Evolutionary conservation across 2,329 filamentous ascomycete species (phyloP), one percentile per base, ranked within the genome.

Genomic region (Hymenoscyphus scutula): DNA sequence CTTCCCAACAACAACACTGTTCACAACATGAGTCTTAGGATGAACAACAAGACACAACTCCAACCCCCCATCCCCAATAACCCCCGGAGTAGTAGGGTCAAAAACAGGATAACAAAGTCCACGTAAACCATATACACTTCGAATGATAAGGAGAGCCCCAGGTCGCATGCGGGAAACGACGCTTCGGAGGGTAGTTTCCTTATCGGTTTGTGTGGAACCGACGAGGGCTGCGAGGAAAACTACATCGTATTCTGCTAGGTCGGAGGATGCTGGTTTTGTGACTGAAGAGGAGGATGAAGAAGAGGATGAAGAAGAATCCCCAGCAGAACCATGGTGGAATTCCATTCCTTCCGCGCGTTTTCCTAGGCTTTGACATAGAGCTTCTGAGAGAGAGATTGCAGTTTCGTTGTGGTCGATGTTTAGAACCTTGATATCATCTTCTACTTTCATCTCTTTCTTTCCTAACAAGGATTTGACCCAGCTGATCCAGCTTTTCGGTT

Each of bases 191-290:
- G 82, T 76, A 0, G 48, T 61, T 37, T 79, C 70, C 67, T 84
- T 84, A 1, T 77, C 71, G 0, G 58, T 38, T n/a, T 77, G 76
- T 0, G 74, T 73, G 11, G 71, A 70, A 0, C 81, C 81, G 0
- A 83, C 81, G 0, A 84, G 69, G 1, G 81, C 81, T 2, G 81
- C 81, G 3, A 84, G 68, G 65, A 79, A 82, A 0, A 84, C 78
- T 0, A 82, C 77, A 56, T 82, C 77, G 53, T 76, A 79, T 0
- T 63, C 61, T 8, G 27, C 34, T 7, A 59, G 37, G 32, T 37
- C 41, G 29, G 45, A 54, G 23, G 25, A 27, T 5, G 51, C 1
- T 17, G 25, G 3, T n/a, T 27, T 17, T 10, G 23, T 54, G 6
- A 2, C 23, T 13, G 45, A 34, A 17, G 3, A 11, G 29, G 17